Evolutionary conservation across 805 yeast genomes (phyloP).

Genomic region (Saccharomycopsis amapae): DNA sequence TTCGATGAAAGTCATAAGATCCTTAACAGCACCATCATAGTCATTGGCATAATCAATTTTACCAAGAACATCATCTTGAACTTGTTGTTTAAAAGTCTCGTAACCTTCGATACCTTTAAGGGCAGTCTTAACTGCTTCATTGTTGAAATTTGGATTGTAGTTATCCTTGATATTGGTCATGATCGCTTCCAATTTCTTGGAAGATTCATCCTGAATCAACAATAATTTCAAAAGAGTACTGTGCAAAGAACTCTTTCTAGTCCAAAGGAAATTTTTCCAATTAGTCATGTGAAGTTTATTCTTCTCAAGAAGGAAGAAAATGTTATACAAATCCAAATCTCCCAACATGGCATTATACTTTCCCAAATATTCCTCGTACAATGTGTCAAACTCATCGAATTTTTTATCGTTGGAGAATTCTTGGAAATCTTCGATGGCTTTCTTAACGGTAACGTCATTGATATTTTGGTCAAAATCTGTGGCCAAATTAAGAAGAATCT

Average conservation of each 20-base stretch:
- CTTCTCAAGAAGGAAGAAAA: conserved; percentile 13
- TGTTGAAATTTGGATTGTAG: conserved; percentile 74
- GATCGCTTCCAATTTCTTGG: conserved; percentile 35
- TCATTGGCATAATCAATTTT: conserved; percentile 20
- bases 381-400: conserved; percentile 14
- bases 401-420: conserved; percentile 28
- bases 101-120: conserved; percentile 48
- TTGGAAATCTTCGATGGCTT: conserved; percentile 49
- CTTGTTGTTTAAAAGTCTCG: conserved; percentile 9
- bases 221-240: conserved; percentile 12
- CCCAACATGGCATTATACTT: conserved; percentile 17
- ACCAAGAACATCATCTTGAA: conserved; percentile 17
- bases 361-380: conserved; percentile 22
- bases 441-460: conserved; percentile 82
- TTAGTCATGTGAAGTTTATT: conserved; percentile 19
- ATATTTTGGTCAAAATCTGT: conserved; percentile 71
- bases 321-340: conserved; percentile 12
- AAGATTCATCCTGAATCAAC: conserved; percentile 21
- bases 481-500: conserved; percentile 42
- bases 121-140: conserved; percentile 59
- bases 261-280: conserved; percentile 16
- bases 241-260: conserved; percentile 20
- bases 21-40: conserved; percentile 16
- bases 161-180: conserved; percentile 41
- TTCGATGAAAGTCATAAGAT: conserved; percentile 3